Evolutionary conservation across 2,329 filamentous ascomycete genomes (phyloP).

Genomic region (Paracamarosporium sp.): DNA sequence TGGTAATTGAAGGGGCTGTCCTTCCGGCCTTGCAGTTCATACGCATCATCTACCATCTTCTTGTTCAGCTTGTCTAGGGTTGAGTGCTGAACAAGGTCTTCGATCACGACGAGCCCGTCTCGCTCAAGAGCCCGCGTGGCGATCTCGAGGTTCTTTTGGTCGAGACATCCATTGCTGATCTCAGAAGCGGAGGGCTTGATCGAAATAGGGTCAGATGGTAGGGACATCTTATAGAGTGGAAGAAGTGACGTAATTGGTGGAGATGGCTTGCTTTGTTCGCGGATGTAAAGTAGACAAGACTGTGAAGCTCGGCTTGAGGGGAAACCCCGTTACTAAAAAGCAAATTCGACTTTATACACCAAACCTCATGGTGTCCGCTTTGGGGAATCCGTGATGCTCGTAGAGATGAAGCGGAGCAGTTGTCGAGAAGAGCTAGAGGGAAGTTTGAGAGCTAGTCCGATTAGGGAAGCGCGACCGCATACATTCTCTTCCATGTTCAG

Average conservation of each 20-base stretch:
- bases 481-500: background rate
- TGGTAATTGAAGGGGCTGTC: conserved; percentile 69
- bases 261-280: background rate
- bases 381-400: background rate
- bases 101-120: conserved; percentile 43
- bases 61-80: conserved; percentile 63
- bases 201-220: conserved; percentile 38
- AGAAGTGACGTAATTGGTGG: background rate
- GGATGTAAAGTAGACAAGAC: background rate
- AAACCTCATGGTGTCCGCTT: background rate
- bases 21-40: conserved; percentile 57
- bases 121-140: conserved; percentile 33
- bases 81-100: conserved; percentile 49
- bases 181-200: conserved; percentile 53
- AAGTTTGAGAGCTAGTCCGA: background rate
- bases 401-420: background rate
- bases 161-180: conserved; percentile 47
- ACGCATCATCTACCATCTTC: conserved; percentile 67
- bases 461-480: conserved; percentile 7
- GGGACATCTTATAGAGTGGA: conserved; percentile 23
- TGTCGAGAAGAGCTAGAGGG: conserved; percentile 6
- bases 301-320: conserved; percentile 4
- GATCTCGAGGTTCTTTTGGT: conserved; percentile 61
- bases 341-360: background rate
- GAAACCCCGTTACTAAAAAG: background rate